Conservation (phyloP, 176 grass and related monocot species). For the Musa troglodytarum region DNA sequence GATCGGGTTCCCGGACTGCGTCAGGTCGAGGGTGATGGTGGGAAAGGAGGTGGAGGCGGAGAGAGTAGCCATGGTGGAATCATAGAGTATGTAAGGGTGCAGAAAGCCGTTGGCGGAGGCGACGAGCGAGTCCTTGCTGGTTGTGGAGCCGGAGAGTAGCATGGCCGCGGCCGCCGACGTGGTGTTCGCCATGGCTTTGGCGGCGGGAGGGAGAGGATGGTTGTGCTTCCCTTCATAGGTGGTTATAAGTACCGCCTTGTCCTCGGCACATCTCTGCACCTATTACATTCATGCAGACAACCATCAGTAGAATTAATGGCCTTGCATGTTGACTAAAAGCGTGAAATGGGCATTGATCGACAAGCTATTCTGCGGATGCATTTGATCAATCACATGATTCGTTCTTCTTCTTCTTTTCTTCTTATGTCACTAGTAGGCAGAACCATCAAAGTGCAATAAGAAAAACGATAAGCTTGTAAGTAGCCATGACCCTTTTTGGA, state of each 20-base stretch:
- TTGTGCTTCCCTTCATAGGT: conserved; percentile 27
- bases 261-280: conserved; percentile 18
- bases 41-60: conserved; percentile 13
- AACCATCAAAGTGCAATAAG: not conserved
- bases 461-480: not conserved
- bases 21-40: conserved; percentile 24
- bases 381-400: too few species aligned
- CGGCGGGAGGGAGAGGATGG: conserved; percentile 15
- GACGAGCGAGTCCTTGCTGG: not conserved
- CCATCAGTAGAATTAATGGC: too few species aligned
- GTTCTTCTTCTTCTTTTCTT: too few species aligned
- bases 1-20: not conserved
- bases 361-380: too few species aligned
- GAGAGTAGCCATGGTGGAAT: not conserved
- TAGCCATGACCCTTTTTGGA: too few species aligned
- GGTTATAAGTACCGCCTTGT: conserved; percentile 14
- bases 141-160: conserved; percentile 13
- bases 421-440: not conserved
- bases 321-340: not conserved
- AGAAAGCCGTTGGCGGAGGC: not conserved
- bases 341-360: not conserved
- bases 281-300: not conserved
- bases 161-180: conserved; percentile 5
- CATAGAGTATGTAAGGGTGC: not conserved
- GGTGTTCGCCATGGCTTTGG: conserved; percentile 10